phyloP scores from a whole-genome alignment of 2,329 filamentous ascomycete genomes.

The Ophiostoma angusticollis region DNA sequence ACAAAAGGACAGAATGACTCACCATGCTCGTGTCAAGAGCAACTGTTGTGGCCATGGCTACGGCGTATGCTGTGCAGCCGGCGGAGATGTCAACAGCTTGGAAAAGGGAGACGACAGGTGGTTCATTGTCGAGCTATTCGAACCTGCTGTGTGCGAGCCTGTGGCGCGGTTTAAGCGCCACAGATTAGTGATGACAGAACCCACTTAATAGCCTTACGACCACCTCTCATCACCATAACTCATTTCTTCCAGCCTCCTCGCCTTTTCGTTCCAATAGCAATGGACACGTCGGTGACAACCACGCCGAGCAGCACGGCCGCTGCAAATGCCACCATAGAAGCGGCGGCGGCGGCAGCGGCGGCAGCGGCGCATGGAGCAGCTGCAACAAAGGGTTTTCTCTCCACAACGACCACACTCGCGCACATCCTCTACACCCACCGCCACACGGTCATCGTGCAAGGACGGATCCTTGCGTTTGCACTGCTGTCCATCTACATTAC shows the following conservation, averaged over 20 bases:
- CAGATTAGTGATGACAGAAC: no score
- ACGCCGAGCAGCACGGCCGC: no score
- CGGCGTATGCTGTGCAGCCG: not conserved
- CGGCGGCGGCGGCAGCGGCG: not conserved
- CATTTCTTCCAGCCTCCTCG: no score
- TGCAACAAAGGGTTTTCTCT: not conserved
- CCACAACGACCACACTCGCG: not conserved
- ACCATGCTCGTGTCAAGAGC: slow-evolving; percentile 80
- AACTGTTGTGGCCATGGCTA: slow-evolving; percentile 62
- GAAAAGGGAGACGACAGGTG: no score
- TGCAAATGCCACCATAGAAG: not conserved
- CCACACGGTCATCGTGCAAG: slow-evolving; percentile 33
- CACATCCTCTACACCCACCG: slow-evolving; percentile 2
- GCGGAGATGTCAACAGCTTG: no score
- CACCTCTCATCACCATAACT: no score
- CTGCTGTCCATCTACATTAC: slow-evolving; percentile 75
- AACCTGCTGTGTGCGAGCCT: no score
- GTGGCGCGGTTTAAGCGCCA: no score
- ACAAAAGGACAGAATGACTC: slow-evolving; percentile 15
- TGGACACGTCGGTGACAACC: no score
- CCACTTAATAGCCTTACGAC: no score
- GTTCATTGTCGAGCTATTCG: no score
- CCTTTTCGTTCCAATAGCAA: no score
- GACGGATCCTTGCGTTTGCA: slow-evolving; percentile 47
- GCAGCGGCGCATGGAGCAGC: not conserved